phyloP scores from a whole-genome alignment of 139 green algal genomes.

The Volvox africanus region DNA sequence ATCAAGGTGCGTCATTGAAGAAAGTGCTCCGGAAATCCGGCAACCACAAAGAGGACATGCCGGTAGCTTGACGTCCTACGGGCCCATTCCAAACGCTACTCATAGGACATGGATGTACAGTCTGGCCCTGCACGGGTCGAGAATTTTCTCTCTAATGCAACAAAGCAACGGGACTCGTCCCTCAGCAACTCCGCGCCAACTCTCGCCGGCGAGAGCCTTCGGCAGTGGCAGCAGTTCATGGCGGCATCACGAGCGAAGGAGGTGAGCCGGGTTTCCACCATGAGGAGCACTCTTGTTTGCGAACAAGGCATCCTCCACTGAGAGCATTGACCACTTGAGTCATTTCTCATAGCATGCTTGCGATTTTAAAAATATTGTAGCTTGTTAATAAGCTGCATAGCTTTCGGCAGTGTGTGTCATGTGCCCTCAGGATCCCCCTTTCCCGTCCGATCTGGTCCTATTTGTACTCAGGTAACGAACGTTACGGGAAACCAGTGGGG shows the following conservation, averaged over 20 bases:
- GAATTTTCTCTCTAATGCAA: neutral
- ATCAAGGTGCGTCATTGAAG: slow-evolving; percentile 16
- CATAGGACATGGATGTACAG: slow-evolving; percentile 29
- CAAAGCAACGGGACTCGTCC: neutral
- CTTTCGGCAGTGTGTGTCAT: too few relatives aligned
- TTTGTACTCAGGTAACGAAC: slow-evolving; percentile 29
- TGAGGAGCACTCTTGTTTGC: neutral
- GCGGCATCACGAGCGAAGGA: neutral
- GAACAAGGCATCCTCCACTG: too few relatives aligned
- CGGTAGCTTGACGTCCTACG: neutral
- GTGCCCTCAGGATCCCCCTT: too few relatives aligned
- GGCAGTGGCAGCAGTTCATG: slow-evolving; percentile 44
- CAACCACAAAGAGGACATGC: neutral
- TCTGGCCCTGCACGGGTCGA: slow-evolving; percentile 5
- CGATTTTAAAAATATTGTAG: too few relatives aligned
- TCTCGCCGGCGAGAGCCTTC: neutral
- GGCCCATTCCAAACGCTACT: neutral
- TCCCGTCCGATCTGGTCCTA: neutral
- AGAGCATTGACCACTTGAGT: too few relatives aligned
- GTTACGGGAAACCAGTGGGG: neutral
- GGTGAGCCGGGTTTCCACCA: neutral
- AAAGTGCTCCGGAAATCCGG: too few relatives aligned
- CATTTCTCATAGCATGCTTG: too few relatives aligned
- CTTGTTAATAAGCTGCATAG: too few relatives aligned
- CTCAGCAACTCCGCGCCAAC: neutral